These are phyloP conservation scores for Trametopsis cervina DNA, from an alignment of 768 basidiomycete genomes.

Conservation along the genomic window DNA sequence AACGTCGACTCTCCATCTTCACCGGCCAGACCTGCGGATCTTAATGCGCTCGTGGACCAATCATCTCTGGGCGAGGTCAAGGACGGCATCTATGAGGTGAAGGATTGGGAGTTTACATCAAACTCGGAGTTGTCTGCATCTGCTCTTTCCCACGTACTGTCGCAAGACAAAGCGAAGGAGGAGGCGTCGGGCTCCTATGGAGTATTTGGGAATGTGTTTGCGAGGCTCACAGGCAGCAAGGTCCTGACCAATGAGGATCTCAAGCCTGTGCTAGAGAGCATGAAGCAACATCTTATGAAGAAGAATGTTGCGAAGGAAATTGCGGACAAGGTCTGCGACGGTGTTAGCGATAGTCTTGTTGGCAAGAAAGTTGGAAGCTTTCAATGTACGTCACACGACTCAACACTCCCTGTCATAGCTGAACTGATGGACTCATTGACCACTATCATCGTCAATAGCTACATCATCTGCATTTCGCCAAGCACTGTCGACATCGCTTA, in stretches of 20 bases:
- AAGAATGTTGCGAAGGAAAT: constrained; percentile 99
- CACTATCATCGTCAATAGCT: neutral
- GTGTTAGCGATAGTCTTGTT: constrained; percentile 83
- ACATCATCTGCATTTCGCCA: constrained; percentile 56
- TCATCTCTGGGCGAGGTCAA: constrained; percentile 72
- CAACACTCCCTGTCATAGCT: neutral
- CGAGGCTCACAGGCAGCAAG: constrained; percentile 81
- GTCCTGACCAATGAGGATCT: constrained; percentile 76
- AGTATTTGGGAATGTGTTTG: constrained; percentile 71
- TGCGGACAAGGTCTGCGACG: constrained; percentile 88
- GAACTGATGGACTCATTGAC: neutral
- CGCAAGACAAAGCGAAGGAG: constrained; percentile 17
- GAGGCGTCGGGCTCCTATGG: constrained; percentile 39
- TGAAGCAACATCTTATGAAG: constrained; percentile 98
- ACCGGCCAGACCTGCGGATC: constrained; percentile 34
- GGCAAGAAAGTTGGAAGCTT: constrained; percentile 91
- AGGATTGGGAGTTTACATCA: constrained; percentile 77
- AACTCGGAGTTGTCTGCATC: constrained; percentile 43
- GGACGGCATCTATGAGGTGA: constrained; percentile 63
- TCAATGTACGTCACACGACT: constrained; percentile 52
- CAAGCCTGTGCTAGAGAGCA: constrained; percentile 81
- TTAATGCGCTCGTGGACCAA: constrained; percentile 59
- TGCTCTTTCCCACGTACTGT: constrained; percentile 45
- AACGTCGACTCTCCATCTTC: constrained; percentile 27
- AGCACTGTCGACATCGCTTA: constrained; percentile 82